Conservation (phyloP, 805 yeast genomes). For the Schwanniomyces sp. region DNA sequence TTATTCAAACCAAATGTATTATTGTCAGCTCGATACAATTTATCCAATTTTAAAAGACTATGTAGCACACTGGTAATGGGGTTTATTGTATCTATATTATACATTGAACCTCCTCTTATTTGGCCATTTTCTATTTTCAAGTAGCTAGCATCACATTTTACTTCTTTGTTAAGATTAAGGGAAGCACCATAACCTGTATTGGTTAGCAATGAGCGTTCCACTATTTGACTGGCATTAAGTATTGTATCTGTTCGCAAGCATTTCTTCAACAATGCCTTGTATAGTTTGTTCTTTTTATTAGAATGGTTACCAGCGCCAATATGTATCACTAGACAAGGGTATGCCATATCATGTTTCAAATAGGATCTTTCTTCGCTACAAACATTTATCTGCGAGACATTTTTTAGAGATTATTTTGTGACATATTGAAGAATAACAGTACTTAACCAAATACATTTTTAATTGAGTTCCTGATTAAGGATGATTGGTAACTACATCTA, state of each 20-base stretch:
- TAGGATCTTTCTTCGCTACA: too few species aligned
- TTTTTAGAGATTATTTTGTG: too few species aligned
- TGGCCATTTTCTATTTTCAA: slow-evolving; percentile 14
- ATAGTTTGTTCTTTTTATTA: slow-evolving; percentile 11
- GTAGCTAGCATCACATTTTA: slow-evolving; percentile 46
- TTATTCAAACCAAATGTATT: slow-evolving; percentile 28
- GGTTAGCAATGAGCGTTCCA: slow-evolving; percentile 43
- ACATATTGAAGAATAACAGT: too few species aligned
- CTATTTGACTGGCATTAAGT: slow-evolving; percentile 13
- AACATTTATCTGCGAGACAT: too few species aligned
- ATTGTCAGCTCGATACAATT: slow-evolving; percentile 11
- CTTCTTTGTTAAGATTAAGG: slow-evolving; percentile 37
- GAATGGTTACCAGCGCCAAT: slow-evolving; percentile 54
- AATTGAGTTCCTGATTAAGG: too few species aligned
- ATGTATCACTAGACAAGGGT: slow-evolving; percentile 32
- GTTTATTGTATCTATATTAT: slow-evolving; percentile 11
- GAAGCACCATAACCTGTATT: slow-evolving; percentile 54
- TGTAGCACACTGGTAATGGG: slow-evolving; percentile 34
- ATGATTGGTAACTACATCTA: too few species aligned
- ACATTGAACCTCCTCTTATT: slow-evolving; percentile 14
- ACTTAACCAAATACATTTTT: too few species aligned
- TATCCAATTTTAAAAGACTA: slow-evolving; percentile 22
- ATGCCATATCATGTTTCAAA: not conserved
- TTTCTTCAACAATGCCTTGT: slow-evolving; percentile 25
- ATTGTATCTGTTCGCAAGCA: slow-evolving; percentile 17